A percentile compares a stretch with the other conserved stretches of the same genome.
phyloP scores from a whole-genome alignment of 2,329 filamentous ascomycete genomes.

The Teratosphaeria zuluensis region DNA sequence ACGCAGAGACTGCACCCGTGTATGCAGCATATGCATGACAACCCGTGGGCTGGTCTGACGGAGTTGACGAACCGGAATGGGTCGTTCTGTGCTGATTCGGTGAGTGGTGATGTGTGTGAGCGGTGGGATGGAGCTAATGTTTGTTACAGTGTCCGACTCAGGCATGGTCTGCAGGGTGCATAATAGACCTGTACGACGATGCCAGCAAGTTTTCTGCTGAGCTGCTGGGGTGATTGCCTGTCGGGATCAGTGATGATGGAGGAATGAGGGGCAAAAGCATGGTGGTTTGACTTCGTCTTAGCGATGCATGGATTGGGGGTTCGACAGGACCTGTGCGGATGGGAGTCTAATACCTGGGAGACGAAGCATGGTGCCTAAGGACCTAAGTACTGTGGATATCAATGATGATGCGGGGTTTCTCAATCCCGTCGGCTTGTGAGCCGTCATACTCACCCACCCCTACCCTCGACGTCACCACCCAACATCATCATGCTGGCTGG shows the following conservation, averaged over 20 bases:
- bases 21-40: constrained; percentile 72
- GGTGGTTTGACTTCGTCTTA: no score
- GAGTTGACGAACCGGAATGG: constrained; percentile 91
- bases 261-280: neutral
- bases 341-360: no score
- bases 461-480: no score
- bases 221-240: neutral
- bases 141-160: constrained; percentile 71
- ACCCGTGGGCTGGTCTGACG: constrained; percentile 79
- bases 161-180: constrained; percentile 88
- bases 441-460: no score
- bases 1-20: constrained; percentile 73
- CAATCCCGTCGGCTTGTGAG: no score
- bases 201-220: constrained; percentile 36
- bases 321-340: no score
- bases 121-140: neutral
- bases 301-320: no score
- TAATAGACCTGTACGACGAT: constrained; percentile 95
- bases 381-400: no score
- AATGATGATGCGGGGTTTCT: no score
- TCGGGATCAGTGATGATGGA: neutral
- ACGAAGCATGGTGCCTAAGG: no score
- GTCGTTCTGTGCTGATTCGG: constrained; percentile 75
- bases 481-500: no score
- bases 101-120: constrained; percentile 38